These are phyloP conservation scores for Pseudogymnoascus sp. DNA, from an alignment of 2,329 filamentous ascomycete species.

Conservation along the genomic window DNA sequence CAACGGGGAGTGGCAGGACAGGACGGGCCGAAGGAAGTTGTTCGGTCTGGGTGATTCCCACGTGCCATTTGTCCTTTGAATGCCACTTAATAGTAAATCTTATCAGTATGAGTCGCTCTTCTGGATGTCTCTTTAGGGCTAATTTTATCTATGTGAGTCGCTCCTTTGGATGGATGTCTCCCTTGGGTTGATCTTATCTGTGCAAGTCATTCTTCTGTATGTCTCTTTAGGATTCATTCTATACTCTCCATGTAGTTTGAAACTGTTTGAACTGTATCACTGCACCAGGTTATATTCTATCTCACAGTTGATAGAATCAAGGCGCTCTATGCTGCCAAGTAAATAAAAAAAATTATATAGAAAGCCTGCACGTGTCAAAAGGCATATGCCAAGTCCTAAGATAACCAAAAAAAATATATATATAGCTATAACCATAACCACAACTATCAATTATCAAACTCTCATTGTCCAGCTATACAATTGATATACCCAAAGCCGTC, in stretches of 20 bases:
- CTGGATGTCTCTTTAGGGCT: too few relatives aligned
- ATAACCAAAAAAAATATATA: background rate
- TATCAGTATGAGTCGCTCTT: too few relatives aligned
- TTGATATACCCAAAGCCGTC: background rate
- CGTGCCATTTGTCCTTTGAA: background rate
- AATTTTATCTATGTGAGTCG: too few relatives aligned
- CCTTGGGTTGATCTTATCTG: too few relatives aligned
- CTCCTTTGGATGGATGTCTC: too few relatives aligned
- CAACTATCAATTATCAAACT: background rate
- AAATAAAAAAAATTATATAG: background rate
- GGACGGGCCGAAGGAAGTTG: background rate
- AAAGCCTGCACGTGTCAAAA: background rate
- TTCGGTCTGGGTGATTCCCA: background rate
- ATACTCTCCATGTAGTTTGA: background rate
- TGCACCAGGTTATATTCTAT: background rate
- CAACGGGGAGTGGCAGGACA: background rate
- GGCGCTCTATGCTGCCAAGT: background rate
- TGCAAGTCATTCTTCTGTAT: too few relatives aligned
- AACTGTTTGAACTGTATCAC: background rate
- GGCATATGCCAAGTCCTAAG: background rate
- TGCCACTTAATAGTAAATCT: background rate
- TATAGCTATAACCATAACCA: background rate
- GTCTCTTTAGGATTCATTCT: too few relatives aligned
- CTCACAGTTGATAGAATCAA: background rate
- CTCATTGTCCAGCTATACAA: background rate